Percentiles rank a stretch among this genome's conserved stretches.
Evolutionary conservation across 148 eudicot species (phyloP).

Genomic region (Selenicereus undatus): DNA sequence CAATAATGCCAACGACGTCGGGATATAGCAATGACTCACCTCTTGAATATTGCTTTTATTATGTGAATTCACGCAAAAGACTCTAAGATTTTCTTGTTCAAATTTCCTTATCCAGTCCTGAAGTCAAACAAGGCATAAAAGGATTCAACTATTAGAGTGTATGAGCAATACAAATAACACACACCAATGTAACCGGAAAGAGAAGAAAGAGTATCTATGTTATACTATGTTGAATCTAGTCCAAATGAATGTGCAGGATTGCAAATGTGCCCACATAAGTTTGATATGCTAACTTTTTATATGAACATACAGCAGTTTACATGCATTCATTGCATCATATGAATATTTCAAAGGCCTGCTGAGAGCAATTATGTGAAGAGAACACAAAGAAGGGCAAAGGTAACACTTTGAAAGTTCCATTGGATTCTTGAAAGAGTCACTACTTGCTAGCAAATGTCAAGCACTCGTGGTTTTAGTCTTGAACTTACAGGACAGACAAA

Average conservation of each 20-base stretch:
- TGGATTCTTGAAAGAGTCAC: neutral
- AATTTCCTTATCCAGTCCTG: conserved; percentile 56
- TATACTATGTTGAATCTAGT: neutral
- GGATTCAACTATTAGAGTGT: neutral
- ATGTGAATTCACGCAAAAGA: conserved; percentile 63
- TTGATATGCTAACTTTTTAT: neutral
- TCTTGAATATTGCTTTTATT: conserved; percentile 62
- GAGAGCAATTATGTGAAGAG: neutral
- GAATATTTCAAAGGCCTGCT: conserved; percentile 2
- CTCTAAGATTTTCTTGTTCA: conserved; percentile 30
- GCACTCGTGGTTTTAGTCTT: neutral
- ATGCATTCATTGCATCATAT: neutral
- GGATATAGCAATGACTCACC: conserved; percentile 33
- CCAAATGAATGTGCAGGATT: neutral
- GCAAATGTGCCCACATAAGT: neutral
- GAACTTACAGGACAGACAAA: no score
- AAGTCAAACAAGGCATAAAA: conserved; percentile 11
- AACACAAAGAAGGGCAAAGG: neutral
- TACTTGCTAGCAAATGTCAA: neutral
- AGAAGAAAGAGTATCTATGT: neutral
- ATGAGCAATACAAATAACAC: neutral
- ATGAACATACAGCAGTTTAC: neutral
- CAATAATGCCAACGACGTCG: neutral
- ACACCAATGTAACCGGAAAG: no score
- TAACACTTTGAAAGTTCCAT: neutral